phyloP scores from a whole-genome alignment of 768 basidiomycete genomes.

The Hortiboletus campestris region DNA sequence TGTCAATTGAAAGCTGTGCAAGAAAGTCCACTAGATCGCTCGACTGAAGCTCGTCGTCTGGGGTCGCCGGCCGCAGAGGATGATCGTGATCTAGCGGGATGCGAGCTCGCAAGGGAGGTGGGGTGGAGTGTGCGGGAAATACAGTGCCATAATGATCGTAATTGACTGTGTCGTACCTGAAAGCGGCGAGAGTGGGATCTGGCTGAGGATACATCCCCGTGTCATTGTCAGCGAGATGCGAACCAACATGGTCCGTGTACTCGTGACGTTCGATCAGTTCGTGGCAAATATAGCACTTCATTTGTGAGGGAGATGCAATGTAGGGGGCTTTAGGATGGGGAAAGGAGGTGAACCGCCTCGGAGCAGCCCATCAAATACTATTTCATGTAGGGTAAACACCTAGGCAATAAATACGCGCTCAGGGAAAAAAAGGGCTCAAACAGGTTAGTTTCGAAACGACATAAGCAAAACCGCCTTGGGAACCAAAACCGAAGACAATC shows the following conservation, averaged over 20 bases:
- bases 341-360: not conserved
- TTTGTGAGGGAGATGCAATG: not conserved
- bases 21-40: not conserved
- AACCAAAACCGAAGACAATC: not conserved
- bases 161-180: not conserved
- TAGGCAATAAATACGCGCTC: not conserved
- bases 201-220: not conserved
- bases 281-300: slow-evolving; percentile 21
- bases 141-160: not conserved
- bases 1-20: not conserved
- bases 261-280: slow-evolving; percentile 7
- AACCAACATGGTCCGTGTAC: slow-evolving; percentile 11
- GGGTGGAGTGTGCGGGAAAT: not conserved
- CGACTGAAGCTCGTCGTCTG: not conserved
- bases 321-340: not conserved
- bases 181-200: not conserved
- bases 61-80: not conserved
- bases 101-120: not conserved
- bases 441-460: not conserved
- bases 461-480: not conserved
- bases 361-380: not conserved
- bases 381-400: not conserved
- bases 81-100: not conserved
- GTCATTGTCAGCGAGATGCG: not conserved
- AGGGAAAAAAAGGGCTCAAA: not conserved